Base-by-base conservation (phyloP, 1,139 yeast genomes). In the Pichia sp. region DNA sequence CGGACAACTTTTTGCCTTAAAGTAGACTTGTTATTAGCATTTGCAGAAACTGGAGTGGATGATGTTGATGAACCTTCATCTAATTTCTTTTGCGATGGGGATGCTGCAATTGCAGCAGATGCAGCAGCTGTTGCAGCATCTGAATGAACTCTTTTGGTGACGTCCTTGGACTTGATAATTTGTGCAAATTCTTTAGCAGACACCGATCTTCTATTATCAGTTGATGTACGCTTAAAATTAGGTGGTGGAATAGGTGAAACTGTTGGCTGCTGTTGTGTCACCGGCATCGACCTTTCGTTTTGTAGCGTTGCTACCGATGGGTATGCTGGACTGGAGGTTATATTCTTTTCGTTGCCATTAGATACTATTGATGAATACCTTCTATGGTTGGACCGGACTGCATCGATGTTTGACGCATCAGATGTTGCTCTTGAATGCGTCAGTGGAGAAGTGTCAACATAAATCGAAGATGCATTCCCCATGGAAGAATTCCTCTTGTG, bases 141-240 rank as follows among this genome's bases (percentile, higher is more conserved):
- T 3, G 64, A 64, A 4, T 60, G 61, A 42, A 65, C 50, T 53
- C 70, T 54, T 50, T 67, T 65, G 0, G 64, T 61, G 3, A 48
- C 32, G 54, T 61, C 64, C 31, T 55, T 54, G 2, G 56, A 49
- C 49, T 61, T 64, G 15, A 63, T 60, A 38, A 64, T 62, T 10
- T 62, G 58, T 4, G 67, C 38, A 7, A 54, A 47, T 34, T 71
- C 75, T 51, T 71, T 72, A 0, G 74, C 75, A 32, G 75, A 72
- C 1, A 73, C 69, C 0, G 76, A 70, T 62, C 76, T 65, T 62
- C 75, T 67, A 40, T 71, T 67, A 40, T 70, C 68, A 23, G 69
- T 67, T 13, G 64, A 53, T 5, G 54, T 19, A 19, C 32, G 38
- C 8, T 8, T 45, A 13, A 15, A 31, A 29, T n/a, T 5, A 5